These are phyloP conservation scores for Alternaria hordeiaustralica DNA, from an alignment of 2,329 filamentous ascomycete genomes.

Conservation along the genomic window DNA sequence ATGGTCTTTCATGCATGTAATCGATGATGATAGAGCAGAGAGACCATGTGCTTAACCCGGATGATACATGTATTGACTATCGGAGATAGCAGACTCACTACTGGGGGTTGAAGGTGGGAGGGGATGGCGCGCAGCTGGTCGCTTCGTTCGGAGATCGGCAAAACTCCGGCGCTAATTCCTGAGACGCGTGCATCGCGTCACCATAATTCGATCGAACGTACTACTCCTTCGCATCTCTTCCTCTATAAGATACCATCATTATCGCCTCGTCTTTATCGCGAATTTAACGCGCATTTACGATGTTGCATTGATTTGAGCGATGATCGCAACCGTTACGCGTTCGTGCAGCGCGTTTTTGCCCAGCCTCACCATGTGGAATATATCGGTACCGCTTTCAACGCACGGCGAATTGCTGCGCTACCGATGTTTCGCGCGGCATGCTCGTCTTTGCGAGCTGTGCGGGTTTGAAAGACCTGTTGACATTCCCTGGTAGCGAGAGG, in stretches of 20 bases:
- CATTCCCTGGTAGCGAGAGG: neutral
- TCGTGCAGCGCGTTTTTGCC: neutral
- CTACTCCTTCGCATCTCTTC: neutral
- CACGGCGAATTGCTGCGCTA: neutral
- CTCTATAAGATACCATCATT: neutral
- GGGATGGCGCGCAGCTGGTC: neutral
- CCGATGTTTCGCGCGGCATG: neutral
- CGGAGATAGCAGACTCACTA: neutral
- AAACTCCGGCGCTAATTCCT: neutral
- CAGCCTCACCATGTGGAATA: neutral
- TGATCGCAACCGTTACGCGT: neutral
- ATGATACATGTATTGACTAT: neutral
- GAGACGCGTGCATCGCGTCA: neutral
- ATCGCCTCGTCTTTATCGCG: neutral
- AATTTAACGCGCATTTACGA: neutral
- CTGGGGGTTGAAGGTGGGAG: neutral
- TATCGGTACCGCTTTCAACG: neutral
- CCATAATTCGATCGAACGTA: neutral
- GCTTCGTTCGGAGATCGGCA: neutral
- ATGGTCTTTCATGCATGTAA: neutral
- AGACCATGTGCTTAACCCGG: neutral
- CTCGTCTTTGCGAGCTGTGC: neutral
- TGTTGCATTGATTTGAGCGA: neutral
- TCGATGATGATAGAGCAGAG: neutral
- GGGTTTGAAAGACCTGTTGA: neutral